Evolutionary conservation across 2,329 filamentous ascomycete species (phyloP), one percentile per base, ranked within the genome.

Genomic region (Alternaria triticimaculans): DNA sequence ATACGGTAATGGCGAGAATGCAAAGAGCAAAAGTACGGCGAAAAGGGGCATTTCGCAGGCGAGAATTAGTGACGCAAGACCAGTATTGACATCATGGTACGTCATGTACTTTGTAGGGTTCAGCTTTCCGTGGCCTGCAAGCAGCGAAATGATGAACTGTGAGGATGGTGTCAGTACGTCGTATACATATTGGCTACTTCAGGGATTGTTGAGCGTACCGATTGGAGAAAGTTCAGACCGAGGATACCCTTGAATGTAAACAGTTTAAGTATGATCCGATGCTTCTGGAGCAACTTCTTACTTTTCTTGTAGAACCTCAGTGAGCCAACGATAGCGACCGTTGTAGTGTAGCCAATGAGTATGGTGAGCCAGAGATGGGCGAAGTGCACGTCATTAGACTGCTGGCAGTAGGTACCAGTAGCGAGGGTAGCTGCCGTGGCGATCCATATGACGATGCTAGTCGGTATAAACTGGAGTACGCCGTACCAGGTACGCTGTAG

Each of bases 21-120:
- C 73, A 37, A 73, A 63, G 37, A 73, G 18, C 20, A 78, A 61
- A 5, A 77, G 61, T 43, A 73, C 25, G 5, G 73, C 70, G 61
- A 78, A 78, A 28, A 76, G 28, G 4, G 76, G 76, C 75, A 78
- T 77, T 67, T 78, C 76, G 63, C 71, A 71, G 15, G 71, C 69
- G 30, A 77, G 69, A 11, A 77, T 63, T n/a, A 78, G 69, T 9
- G 68, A 68, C 0, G 76, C 69, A 14, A 78, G 71, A 3, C 66
- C 72, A 23, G 62, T 68, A 49, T 71, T 68, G 53, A 78, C 58
- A 62, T 78, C 72, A 55, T 76, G 66, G 62, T 74, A 76, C 41
- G 69, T 74, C 58, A 78, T 65, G 66, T 77, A 71, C 41, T 73
- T 66, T 9, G 66, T 67, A 7, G 74, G 72, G 1, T 70, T 64